Percentiles rank a stretch among this genome's conserved stretches.
These are phyloP conservation scores for Bonia amplexicaulis DNA, from an alignment of 176 grass and related monocot genomes.

Conservation along the genomic window DNA sequence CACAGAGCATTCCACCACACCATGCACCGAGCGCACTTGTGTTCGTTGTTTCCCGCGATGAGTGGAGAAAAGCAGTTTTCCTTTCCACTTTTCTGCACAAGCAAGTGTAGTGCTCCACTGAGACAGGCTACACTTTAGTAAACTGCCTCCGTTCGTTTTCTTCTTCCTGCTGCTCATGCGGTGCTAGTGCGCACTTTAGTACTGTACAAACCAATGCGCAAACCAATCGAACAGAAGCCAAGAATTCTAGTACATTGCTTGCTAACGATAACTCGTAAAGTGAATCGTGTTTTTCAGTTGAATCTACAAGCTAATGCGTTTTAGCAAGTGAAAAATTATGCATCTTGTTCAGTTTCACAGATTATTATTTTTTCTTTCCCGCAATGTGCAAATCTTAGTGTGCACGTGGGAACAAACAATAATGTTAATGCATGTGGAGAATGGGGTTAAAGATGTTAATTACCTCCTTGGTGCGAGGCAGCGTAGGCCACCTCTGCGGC, in stretches of 20 bases:
- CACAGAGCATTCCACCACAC: not conserved
- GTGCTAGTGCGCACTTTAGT: not conserved
- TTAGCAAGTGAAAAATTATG: not conserved
- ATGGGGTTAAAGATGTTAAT: not conserved
- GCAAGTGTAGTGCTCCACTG: conserved; percentile 22
- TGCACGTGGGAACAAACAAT: conserved; percentile 14
- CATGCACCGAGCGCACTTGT: conserved; percentile 1
- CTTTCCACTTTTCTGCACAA: not conserved
- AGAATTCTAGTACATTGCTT: not conserved
- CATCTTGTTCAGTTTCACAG: not conserved
- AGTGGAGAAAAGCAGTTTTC: conserved; percentile 23
- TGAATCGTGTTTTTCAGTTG: not conserved
- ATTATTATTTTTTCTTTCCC: not conserved
- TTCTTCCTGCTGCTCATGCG: not conserved
- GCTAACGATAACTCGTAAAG: not conserved
- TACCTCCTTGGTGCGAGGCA: conserved; percentile 49
- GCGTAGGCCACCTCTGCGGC: conserved; percentile 43
- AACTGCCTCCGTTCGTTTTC: not conserved
- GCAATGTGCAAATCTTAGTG: conserved; percentile 8
- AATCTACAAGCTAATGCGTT: not conserved
- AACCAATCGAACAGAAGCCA: not conserved
- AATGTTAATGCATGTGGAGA: conserved; percentile 33
- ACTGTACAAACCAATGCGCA: not conserved
- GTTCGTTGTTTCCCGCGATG: conserved; percentile 34
- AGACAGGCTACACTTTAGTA: conserved; percentile 30